phyloP scores from a whole-genome alignment of 305 asterid genomes.

The Plantago coronopus region DNA sequence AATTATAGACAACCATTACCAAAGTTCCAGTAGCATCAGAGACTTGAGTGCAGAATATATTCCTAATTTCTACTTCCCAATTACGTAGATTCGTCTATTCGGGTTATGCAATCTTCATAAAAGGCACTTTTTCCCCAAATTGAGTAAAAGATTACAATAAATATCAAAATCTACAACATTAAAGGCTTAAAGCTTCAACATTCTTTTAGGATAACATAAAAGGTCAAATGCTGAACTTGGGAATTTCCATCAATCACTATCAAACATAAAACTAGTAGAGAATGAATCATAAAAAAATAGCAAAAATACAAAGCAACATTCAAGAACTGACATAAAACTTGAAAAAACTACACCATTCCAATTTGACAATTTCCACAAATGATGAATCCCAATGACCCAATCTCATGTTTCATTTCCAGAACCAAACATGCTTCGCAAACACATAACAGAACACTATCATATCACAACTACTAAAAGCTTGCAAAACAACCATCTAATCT shows the following conservation, averaged over 20 bases:
- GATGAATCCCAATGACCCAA: background rate
- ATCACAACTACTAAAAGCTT: no score
- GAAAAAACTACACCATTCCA: no score
- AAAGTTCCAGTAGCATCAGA: background rate
- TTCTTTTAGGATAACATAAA: background rate
- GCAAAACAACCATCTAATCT: background rate
- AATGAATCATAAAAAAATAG: background rate
- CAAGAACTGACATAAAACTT: background rate
- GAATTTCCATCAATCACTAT: conserved; percentile 3
- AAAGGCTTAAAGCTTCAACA: background rate
- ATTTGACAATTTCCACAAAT: no score
- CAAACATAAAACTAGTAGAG: background rate
- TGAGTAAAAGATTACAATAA: no score
- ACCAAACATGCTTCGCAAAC: background rate
- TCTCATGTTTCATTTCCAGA: no score
- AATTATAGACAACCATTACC: background rate
- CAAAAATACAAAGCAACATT: background rate
- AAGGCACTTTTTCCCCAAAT: conserved; percentile 12
- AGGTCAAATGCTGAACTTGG: background rate
- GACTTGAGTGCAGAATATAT: conserved; percentile 24
- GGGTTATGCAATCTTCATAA: conserved; percentile 15
- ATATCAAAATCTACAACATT: background rate
- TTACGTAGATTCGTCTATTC: conserved; percentile 16
- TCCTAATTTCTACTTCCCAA: conserved; percentile 22
- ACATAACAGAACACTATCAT: background rate